Base-by-base conservation (phyloP, 2,329 filamentous ascomycete species). In the Xylariaceae sp. region DNA sequence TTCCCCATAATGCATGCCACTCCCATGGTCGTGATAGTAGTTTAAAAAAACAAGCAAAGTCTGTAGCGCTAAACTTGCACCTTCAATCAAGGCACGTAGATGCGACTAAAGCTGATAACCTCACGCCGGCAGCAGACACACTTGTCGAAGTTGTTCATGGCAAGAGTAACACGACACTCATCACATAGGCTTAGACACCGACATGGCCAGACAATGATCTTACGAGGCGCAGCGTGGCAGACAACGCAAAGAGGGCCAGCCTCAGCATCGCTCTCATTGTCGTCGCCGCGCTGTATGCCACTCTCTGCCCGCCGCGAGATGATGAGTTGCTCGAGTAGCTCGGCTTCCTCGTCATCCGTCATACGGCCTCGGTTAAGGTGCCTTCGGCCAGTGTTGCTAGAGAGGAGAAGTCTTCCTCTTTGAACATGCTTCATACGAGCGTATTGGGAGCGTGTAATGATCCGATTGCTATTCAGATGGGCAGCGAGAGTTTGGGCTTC, bases 131-230 rank as follows among this genome's bases (percentile, higher is more conserved):
- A 98, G 69, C 94, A 98, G 34, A 98, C 93, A 71, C 95, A 99
- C 71, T 91, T 96, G 63, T 93, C 91, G 72, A 96, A 98, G 73
- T 98, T 98, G 73, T 97, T 96, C 87, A 96, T 93, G 3, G 95
- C 95, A 61, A 98, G 81, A 39, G 91, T 94, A 31, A 98, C 90
- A 28, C 95, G 83, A 71, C 95, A 98, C 65, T 98, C 95, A 73
- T 99, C 95, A 71, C 95, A 98, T 11, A 98, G 82, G 65, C 91
- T 94, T 56, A 99, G 81, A 71, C 95, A 99, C 2, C 95, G 90
- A 72, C 95, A 99, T 0, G 95, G 95, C 95, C 95, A 98, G 2
- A 96, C 89, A 52, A 99, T 90, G 59, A 98, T 90, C 6, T 91
- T 96, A 16, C 95, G 83, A 3, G 92, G 87, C n/a, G 85, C 83